Percentiles rank a stretch among this genome's conserved stretches.
phyloP scores from a whole-genome alignment of 345 rosid genomes.

The Hibiscus syriacus region DNA sequence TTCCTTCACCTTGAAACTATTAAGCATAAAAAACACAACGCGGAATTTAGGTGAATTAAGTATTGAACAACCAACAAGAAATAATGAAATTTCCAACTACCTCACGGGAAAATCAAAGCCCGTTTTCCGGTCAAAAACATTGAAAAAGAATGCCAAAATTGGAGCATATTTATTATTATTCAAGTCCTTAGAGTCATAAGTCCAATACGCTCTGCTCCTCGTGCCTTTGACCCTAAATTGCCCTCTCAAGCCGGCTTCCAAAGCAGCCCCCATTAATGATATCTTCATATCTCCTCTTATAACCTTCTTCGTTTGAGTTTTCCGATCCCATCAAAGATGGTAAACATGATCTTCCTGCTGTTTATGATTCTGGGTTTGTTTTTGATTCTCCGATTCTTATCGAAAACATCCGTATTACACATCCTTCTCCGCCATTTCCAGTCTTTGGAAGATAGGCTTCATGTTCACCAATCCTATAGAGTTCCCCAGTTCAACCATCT shows the following conservation, averaged over 20 bases:
- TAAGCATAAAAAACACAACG: not conserved
- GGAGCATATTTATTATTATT: not conserved
- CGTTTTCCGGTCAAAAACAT: not conserved
- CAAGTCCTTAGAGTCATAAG: not conserved
- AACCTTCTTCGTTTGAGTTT: too few species aligned
- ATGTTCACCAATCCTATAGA: constrained; percentile 37
- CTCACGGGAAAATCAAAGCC: constrained; percentile 1
- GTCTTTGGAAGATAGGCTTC: constrained; percentile 29
- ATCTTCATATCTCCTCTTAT: not conserved
- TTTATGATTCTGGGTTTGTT: constrained; percentile 7
- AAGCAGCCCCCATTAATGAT: not conserved
- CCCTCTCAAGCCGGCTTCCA: not conserved
- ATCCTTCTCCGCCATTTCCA: constrained; percentile 20
- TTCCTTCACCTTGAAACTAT: not conserved
- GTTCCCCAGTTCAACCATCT: constrained; percentile 41
- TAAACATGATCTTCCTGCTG: constrained; percentile 5
- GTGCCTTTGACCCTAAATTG: not conserved
- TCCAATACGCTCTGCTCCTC: constrained; percentile 3
- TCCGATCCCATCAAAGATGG: not conserved
- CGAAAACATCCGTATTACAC: constrained; percentile 27
- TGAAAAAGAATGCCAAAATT: too few species aligned
- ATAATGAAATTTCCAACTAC: not conserved
- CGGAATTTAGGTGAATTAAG: constrained; percentile 1
- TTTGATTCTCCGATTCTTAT: constrained; percentile 22
- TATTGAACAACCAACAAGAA: not conserved